A percentile compares a stretch with the other conserved stretches of the same genome.
Evolutionary conservation across 2,329 filamentous ascomycete genomes (phyloP).

Genomic region (Fusarium dlaminii): DNA sequence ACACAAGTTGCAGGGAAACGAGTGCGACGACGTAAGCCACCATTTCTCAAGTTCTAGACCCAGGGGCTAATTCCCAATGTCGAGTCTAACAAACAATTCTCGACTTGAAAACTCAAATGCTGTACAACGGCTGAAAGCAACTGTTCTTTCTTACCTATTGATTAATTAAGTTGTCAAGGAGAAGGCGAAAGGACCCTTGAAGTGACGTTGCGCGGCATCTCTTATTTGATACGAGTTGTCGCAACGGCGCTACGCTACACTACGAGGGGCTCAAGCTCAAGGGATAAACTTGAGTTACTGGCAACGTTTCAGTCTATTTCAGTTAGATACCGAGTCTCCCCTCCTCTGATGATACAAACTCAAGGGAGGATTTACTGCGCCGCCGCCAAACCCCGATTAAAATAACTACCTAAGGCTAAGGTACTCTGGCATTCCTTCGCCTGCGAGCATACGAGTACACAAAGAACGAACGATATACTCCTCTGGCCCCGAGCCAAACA

Average conservation of each 20-base stretch:
- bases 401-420: background rate
- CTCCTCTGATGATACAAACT: background rate
- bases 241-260: conserved; percentile 5
- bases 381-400: background rate
- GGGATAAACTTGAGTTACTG: background rate
- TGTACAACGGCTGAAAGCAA: background rate
- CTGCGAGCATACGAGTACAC: background rate
- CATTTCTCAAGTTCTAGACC: conserved; percentile 14
- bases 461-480: conserved; percentile 3
- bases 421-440: background rate
- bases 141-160: background rate
- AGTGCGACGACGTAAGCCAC: conserved; percentile 29
- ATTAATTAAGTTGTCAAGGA: background rate
- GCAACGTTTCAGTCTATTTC: conserved; percentile 10
- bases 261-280: conserved; percentile 8
- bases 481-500: conserved; percentile 9
- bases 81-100: background rate
- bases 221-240: background rate
- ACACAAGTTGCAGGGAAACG: conserved; percentile 7
- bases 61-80: conserved; percentile 3
- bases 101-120: background rate
- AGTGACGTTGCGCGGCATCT: conserved; percentile 16
- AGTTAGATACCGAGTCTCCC: background rate
- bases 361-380: conserved; percentile 19
- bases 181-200: background rate